Evolutionary conservation across 78 protist species (phyloP).

Genomic region (Trichosphaerium sp.): DNA sequence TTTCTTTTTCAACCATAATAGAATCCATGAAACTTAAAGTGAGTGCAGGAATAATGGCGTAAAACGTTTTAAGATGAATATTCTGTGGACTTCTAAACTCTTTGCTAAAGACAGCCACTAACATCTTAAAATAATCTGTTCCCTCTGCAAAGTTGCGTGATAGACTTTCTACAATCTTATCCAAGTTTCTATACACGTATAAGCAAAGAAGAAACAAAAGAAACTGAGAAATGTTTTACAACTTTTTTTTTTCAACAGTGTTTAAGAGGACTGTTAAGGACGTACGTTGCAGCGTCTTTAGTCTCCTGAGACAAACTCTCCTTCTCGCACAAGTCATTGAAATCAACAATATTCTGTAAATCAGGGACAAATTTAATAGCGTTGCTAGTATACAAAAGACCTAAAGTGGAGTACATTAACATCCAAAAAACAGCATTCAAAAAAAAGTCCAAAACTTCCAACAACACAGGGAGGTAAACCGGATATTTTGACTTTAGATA

Average conservation of each 20-base stretch:
- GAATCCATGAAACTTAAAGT: conserved; percentile 68
- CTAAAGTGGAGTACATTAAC: too few species aligned
- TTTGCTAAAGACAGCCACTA: conserved; percentile 54
- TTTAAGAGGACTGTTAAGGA: not conserved
- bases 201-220: not conserved
- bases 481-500: too few species aligned
- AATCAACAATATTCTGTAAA: conserved; percentile 53
- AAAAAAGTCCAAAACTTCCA: too few species aligned
- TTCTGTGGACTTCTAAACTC: conserved; percentile 27
- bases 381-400: conserved; percentile 29
- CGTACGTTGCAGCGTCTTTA: conserved; percentile 11
- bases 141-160: conserved; percentile 67
- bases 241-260: not conserved
- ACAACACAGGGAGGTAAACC: too few species aligned
- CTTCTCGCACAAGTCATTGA: conserved; percentile 43
- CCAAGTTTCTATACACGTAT: conserved; percentile 29
- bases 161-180: conserved; percentile 38
- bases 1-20: conserved; percentile 69
- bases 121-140: conserved; percentile 77
- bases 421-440: too few species aligned
- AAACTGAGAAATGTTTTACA: not conserved
- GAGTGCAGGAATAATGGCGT: conserved; percentile 81
- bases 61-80: conserved; percentile 63
- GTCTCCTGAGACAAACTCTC: conserved; percentile 30
- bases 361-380: conserved; percentile 75